Percentiles rank a stretch among this genome's conserved stretches.
Conservation (phyloP, 306 rosid species). For the Medicago ruthenica region DNA sequence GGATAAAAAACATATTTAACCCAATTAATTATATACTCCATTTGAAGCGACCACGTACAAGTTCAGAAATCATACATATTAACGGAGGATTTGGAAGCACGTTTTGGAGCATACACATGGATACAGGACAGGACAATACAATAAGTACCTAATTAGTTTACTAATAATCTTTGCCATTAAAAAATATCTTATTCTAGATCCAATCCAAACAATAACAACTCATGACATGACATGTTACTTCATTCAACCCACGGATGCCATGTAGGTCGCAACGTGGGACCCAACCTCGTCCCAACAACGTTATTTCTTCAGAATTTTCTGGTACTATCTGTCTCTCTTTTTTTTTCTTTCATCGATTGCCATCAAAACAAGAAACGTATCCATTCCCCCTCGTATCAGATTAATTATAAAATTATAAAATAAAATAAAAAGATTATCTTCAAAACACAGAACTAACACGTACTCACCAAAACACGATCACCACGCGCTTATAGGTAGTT, state of each 20-base stretch:
- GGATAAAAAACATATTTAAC: too few species aligned
- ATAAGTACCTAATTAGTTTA: too few species aligned
- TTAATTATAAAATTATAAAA: not conserved
- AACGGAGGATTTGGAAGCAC: not conserved
- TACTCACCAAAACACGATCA: not conserved
- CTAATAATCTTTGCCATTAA: too few species aligned
- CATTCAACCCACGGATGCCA: not conserved
- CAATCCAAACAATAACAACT: not conserved
- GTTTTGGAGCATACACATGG: not conserved
- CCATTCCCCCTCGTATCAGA: not conserved
- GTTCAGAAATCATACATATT: not conserved
- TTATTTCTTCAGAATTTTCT: too few species aligned
- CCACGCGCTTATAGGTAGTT: not conserved
- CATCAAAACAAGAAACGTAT: conserved; percentile 42
- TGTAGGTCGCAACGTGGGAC: not conserved
- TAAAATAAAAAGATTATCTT: not conserved
- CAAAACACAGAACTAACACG: not conserved
- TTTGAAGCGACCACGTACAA: not conserved
- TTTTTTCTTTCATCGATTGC: not conserved
- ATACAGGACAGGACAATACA: too few species aligned
- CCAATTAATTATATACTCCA: not conserved
- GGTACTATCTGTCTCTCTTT: too few species aligned
- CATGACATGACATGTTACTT: not conserved
- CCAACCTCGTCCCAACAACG: not conserved
- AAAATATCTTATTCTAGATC: too few species aligned